phyloP scores from a whole-genome alignment of 805 yeast species.

The Candida nemodendra region DNA sequence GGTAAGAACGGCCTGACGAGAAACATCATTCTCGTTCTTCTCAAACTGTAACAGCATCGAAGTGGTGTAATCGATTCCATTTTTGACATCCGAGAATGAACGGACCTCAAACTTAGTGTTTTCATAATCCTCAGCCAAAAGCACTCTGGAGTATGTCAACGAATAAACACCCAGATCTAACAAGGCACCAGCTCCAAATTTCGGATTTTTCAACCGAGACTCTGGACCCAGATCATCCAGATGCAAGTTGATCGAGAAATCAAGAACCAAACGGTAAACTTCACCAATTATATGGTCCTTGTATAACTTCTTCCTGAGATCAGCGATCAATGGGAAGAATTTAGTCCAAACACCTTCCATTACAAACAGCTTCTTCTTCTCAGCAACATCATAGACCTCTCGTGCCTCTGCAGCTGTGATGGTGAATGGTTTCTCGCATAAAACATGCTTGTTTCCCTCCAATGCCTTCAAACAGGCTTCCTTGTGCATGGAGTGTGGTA shows the following conservation, averaged over 20 bases:
- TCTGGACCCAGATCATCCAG: slow-evolving; percentile 32
- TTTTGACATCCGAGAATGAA: slow-evolving; percentile 38
- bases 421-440: slow-evolving; percentile 56
- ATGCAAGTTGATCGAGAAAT: slow-evolving; percentile 40
- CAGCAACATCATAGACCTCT: slow-evolving; percentile 43
- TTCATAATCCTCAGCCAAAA: slow-evolving; percentile 37
- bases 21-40: slow-evolving; percentile 21
- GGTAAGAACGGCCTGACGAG: slow-evolving; percentile 41
- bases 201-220: slow-evolving; percentile 42
- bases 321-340: slow-evolving; percentile 46
- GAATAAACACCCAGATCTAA: slow-evolving; percentile 57
- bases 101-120: slow-evolving; percentile 25
- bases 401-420: slow-evolving; percentile 45
- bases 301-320: slow-evolving; percentile 37
- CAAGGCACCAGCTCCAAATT: slow-evolving; percentile 55
- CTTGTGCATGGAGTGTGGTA: slow-evolving; percentile 53
- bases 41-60: slow-evolving; percentile 38
- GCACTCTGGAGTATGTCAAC: slow-evolving; percentile 43
- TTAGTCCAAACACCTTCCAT: slow-evolving; percentile 65
- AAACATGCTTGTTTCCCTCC: slow-evolving; percentile 47
- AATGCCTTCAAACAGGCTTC: slow-evolving; percentile 37
- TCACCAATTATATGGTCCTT: slow-evolving; percentile 46
- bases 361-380: slow-evolving; percentile 41
- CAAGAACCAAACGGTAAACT: slow-evolving; percentile 41
- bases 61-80: slow-evolving; percentile 43